phyloP scores from a whole-genome alignment of 2,329 filamentous ascomycete genomes.

The Hymenoscyphus fraxineus region DNA sequence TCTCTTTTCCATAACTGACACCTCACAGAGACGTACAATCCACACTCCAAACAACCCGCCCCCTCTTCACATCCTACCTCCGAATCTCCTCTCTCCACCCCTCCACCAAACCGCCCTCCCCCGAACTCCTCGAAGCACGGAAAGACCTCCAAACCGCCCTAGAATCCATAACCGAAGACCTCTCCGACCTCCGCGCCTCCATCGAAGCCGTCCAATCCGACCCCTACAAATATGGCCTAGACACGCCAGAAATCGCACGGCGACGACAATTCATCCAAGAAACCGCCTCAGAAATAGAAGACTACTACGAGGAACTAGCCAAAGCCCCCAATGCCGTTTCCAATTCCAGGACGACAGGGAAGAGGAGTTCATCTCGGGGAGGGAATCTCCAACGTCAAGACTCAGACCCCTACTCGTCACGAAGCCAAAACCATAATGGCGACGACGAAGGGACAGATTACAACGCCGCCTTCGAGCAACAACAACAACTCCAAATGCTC shows the following conservation, averaged over 20 bases:
- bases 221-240: conserved; percentile 82
- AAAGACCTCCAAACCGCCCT: conserved; percentile 65
- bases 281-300: conserved; percentile 81
- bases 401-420: not conserved
- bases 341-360: conserved; percentile 21
- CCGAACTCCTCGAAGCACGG: conserved; percentile 78
- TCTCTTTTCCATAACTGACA: not conserved
- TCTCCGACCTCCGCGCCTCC: conserved; percentile 81
- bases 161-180: conserved; percentile 71
- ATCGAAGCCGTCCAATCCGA: conserved; percentile 85
- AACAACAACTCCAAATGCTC: conserved; percentile 89
- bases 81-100: conserved; percentile 87
- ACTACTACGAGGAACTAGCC: conserved; percentile 80
- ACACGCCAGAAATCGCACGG: conserved; percentile 69
- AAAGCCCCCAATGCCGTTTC: conserved; percentile 34
- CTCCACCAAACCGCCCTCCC: conserved; percentile 43
- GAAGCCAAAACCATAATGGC: conserved; percentile 29
- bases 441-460: conserved; percentile 38
- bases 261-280: conserved; percentile 82
- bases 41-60: conserved; percentile 74
- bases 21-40: conserved; percentile 75
- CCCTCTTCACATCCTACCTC: conserved; percentile 90
- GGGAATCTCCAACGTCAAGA: conserved; percentile 16
- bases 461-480: conserved; percentile 82
- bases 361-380: conserved; percentile 29